phyloP scores from a whole-genome alignment of 306 rosid genomes.

The Crataegus laevigata region DNA sequence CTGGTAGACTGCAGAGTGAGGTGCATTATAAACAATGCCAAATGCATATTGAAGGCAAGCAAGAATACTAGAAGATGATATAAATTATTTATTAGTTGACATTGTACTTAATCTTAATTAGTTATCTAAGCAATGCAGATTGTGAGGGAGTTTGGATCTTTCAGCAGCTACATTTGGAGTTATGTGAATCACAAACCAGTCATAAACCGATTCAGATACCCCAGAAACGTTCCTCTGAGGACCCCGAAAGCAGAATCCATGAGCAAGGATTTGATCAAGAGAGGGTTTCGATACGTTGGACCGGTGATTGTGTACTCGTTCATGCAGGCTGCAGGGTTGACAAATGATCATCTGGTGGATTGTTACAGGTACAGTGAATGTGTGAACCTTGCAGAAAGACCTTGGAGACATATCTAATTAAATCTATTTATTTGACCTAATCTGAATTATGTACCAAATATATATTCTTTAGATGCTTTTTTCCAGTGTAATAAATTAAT shows the following conservation, averaged over 20 bases:
- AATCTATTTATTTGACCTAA: not conserved
- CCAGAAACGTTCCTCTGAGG: slow-evolving; percentile 82
- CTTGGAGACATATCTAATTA: slow-evolving; percentile 88
- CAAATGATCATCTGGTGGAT: slow-evolving; percentile 86
- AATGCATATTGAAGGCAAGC: slow-evolving; percentile 84
- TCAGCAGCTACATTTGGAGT: slow-evolving; percentile 90
- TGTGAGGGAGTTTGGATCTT: slow-evolving; percentile 73
- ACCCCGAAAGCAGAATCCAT: slow-evolving; percentile 80
- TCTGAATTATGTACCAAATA: not conserved
- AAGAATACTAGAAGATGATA: not conserved
- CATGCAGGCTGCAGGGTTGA: slow-evolving; percentile 96
- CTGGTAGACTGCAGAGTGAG: slow-evolving; percentile 71
- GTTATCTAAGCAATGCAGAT: slow-evolving; percentile 32
- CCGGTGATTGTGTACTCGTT: slow-evolving; percentile 91
- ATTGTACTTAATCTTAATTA: not conserved
- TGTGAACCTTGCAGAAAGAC: slow-evolving; percentile 91
- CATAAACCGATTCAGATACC: slow-evolving; percentile 64
- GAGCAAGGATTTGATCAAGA: slow-evolving; percentile 82
- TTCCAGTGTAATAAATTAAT: not conserved
- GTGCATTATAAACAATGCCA: slow-evolving; percentile 87
- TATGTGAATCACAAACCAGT: slow-evolving; percentile 72
- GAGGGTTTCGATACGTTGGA: slow-evolving; percentile 77
- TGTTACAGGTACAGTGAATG: slow-evolving; percentile 78
- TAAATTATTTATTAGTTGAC: not conserved
- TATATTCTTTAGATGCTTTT: not conserved